A percentile compares a stretch with the other conserved stretches of the same genome.
Evolutionary conservation across 2,329 filamentous ascomycete species (phyloP).

Genomic region (Macroventuria anomochaeta): DNA sequence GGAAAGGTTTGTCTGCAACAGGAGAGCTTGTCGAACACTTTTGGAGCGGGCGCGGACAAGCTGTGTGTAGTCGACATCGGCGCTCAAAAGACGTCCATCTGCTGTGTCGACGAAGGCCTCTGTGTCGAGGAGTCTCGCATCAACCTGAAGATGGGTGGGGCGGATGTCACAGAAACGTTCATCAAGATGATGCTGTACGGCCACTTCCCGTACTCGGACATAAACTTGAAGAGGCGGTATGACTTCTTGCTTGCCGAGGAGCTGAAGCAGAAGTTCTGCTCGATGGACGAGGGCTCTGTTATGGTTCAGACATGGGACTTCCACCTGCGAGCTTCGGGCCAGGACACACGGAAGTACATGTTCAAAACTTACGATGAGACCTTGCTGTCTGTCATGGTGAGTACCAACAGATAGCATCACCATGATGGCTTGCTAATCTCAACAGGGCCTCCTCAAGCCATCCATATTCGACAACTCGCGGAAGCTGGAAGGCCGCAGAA

Average conservation of each 20-base stretch:
- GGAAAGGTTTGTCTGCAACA: conserved; percentile 91
- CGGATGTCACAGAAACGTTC: conserved; percentile 92
- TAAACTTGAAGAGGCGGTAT: conserved; percentile 87
- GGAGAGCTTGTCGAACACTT: conserved; percentile 92
- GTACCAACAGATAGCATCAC: conserved; percentile 11
- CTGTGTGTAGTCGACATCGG: conserved; percentile 96
- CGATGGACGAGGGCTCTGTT: conserved; percentile 87
- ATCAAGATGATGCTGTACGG: conserved; percentile 98
- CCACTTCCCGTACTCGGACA: conserved; percentile 92
- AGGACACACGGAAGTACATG: conserved; percentile 88
- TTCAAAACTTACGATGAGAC: conserved; percentile 99
- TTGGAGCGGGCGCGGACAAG: conserved; percentile 91
- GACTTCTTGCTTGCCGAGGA: conserved; percentile 95
- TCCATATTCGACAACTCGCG: conserved; percentile 80
- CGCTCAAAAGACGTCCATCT: conserved; percentile 95
- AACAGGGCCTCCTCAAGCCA: conserved; percentile 82
- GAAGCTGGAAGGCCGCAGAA: conserved; percentile 81
- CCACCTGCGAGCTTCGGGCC: conserved; percentile 84
- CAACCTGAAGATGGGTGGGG: conserved; percentile 92
- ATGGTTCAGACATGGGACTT: conserved; percentile 89
- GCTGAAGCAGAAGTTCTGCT: conserved; percentile 91
- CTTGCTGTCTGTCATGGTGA: conserved; percentile 83
- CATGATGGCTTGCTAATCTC: conserved; percentile 13
- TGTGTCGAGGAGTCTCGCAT: conserved; percentile 92
- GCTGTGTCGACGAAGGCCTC: conserved; percentile 95